phyloP scores from a whole-genome alignment of 1,139 yeast genomes.

The Yamadazyma triangularis region DNA sequence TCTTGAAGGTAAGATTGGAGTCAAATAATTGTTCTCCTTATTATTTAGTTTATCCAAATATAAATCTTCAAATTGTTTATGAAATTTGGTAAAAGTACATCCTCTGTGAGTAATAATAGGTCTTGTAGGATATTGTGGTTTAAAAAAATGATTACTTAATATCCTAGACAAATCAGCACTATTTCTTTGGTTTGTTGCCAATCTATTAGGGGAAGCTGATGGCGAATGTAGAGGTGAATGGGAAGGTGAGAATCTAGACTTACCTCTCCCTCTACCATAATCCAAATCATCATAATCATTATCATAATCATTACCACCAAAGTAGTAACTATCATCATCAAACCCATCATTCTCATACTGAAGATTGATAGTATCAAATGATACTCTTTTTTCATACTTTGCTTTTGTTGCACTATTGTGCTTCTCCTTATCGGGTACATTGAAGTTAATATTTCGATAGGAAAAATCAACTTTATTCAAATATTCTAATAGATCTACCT shows the following conservation, averaged over 20 bases:
- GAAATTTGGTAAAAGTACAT: constrained; percentile 46
- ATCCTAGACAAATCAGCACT: constrained; percentile 8
- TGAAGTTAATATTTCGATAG: constrained; percentile 14
- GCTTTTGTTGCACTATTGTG: constrained; percentile 8
- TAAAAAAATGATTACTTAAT: constrained; percentile 2
- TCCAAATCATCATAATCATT: constrained; percentile 9
- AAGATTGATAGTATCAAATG: constrained; percentile 21
- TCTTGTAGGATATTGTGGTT: constrained; percentile 41
- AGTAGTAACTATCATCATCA: constrained; percentile 7
- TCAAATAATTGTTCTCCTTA: constrained; percentile 11
- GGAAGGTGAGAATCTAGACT: constrained; percentile 11
- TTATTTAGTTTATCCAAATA: constrained; percentile 28
- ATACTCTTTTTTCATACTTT: constrained; percentile 16
- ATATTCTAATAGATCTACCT: constrained; percentile 19
- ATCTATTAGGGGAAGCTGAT: constrained; percentile 11
- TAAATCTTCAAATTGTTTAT: constrained; percentile 37
- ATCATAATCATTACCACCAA: constrained; percentile 5
- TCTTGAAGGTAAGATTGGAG: constrained; percentile 47
- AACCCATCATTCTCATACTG: constrained; percentile 11
- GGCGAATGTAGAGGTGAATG: constrained; percentile 17
- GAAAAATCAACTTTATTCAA: constrained; percentile 11
- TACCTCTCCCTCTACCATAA: constrained; percentile 9
- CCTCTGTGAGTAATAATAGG: constrained; percentile 51
- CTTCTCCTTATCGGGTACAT: constrained; percentile 11
- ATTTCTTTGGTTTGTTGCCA: constrained; percentile 5